Percentiles rank a stretch among this genome's conserved stretches.
These are phyloP conservation scores for Trichoderma sp. DNA, from an alignment of 2,329 filamentous ascomycete species.

Conservation along the genomic window DNA sequence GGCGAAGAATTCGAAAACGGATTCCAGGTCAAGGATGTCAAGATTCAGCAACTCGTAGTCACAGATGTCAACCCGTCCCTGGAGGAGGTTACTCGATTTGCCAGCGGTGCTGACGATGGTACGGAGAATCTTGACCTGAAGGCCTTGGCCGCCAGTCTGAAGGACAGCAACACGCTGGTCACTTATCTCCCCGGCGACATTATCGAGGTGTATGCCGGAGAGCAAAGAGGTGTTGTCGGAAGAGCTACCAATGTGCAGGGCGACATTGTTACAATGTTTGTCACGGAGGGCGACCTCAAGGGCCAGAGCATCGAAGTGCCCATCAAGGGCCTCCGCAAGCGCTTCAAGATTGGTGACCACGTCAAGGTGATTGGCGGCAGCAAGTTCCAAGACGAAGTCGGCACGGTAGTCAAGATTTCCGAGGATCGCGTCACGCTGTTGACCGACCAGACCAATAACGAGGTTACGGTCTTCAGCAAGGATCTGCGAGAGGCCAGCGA, in stretches of 20 bases:
- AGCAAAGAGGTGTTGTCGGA: slow-evolving; percentile 89
- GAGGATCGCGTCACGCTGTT: slow-evolving; percentile 91
- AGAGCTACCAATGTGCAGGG: slow-evolving; percentile 83
- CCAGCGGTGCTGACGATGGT: slow-evolving; percentile 84
- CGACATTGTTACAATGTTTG: slow-evolving; percentile 87
- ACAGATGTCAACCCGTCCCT: slow-evolving; percentile 91
- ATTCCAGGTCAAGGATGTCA: slow-evolving; percentile 91
- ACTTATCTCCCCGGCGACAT: slow-evolving; percentile 90
- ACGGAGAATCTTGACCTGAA: slow-evolving; percentile 92
- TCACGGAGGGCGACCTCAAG: slow-evolving; percentile 77
- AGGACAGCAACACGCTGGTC: slow-evolving; percentile 77
- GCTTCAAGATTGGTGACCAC: slow-evolving; percentile 91
- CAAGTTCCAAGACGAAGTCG: slow-evolving; percentile 90
- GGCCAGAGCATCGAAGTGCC: slow-evolving; percentile 91
- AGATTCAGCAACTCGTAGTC: slow-evolving; percentile 80
- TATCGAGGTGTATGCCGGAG: slow-evolving; percentile 94
- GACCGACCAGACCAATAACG: slow-evolving; percentile 87
- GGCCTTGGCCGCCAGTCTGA: slow-evolving; percentile 85
- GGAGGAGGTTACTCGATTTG: slow-evolving; percentile 95
- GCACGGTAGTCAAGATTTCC: slow-evolving; percentile 92
- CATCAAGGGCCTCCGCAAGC: slow-evolving; percentile 86
- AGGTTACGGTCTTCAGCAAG: slow-evolving; percentile 97
- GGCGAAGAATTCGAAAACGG: slow-evolving; percentile 90
- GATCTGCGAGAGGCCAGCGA: slow-evolving; percentile 92
- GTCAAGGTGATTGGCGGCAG: slow-evolving; percentile 98